Evolutionary conservation across 2,329 filamentous ascomycete genomes (phyloP), one percentile per base, ranked within the genome.

Genomic region (Alternaria brassicae): DNA sequence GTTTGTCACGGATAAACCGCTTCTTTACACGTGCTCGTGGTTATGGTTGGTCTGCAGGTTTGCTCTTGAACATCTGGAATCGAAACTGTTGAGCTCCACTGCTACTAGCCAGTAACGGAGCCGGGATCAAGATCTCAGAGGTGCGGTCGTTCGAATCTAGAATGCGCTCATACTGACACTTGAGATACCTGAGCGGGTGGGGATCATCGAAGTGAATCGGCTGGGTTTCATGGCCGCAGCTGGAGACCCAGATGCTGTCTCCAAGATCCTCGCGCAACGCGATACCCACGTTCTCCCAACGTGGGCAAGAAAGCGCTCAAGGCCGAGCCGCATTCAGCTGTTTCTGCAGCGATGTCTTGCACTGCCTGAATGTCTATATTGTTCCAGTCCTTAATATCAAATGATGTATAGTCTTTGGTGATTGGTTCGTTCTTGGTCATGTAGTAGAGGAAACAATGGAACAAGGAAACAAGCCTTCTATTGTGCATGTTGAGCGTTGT

Each of bases 101-200:
- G n/a, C n/a, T n/a, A n/a, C n/a, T 25, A 15, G 15, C 0, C 8
- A 36, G 28, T 12, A 17, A 36, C 0, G 10, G 12, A 4, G 37
- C 0, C 0, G 32, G 32, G 17, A 27, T 56, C 28, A 56, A 21
- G 28, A 56, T 48, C 19, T 40, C 28, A 1, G 45, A 42, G 3
- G 27, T 56, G 15, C 45, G 36, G 30, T 44, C 45, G 12, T 25
- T 21, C 3, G 19, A 25, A 23, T 44, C 42, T 15, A 50, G 37
- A 10, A 56, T 37, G 28, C 53, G 56, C 7, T 53, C 50, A 19
- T 50, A 58, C 25, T 13, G n/a, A 34, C 56, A 58, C 8, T 28
- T 36, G 1, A 58, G 6, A 34, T 52, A 52, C 27, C 45, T 49
- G 42, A 58, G 54, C 9, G 56, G 56, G 21, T 58, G 37, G 8